phyloP scores from a whole-genome alignment of 2,329 filamentous ascomycete genomes.

The Verticillium klebahnii region DNA sequence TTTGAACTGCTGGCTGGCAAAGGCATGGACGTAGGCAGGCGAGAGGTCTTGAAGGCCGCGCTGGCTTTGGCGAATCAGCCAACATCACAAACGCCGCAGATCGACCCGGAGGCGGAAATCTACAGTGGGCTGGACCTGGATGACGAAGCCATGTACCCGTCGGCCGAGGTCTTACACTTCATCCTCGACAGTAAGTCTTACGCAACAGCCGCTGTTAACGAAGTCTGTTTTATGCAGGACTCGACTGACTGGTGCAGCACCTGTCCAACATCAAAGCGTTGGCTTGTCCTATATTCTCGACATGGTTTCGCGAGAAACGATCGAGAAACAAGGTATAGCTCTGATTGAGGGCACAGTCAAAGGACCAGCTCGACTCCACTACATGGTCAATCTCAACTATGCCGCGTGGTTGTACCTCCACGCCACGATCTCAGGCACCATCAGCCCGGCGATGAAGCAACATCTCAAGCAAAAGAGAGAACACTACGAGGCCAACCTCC shows the following conservation, averaged over 20 bases:
- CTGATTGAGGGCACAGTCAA: background rate
- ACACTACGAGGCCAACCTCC: background rate
- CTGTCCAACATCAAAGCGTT: background rate
- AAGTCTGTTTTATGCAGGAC: background rate
- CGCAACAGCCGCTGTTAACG: background rate
- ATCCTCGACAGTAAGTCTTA: background rate
- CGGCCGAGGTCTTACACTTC: background rate
- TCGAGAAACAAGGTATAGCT: slow-evolving; percentile 1
- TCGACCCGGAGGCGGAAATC: background rate
- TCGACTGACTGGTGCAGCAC: background rate
- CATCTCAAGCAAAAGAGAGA: background rate
- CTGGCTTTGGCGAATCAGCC: background rate
- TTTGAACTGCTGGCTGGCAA: background rate
- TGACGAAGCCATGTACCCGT: background rate
- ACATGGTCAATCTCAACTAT: slow-evolving; percentile 1
- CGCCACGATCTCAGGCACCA: background rate
- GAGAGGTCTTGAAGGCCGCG: background rate
- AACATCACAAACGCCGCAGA: background rate
- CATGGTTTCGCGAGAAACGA: background rate
- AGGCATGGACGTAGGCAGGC: slow-evolving; percentile 1
- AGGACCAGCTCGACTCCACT: background rate
- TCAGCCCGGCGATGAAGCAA: background rate
- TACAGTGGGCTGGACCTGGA: background rate
- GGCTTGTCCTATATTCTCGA: background rate
- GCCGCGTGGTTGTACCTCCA: background rate